These are phyloP conservation scores for Fistulifera pelliculosa DNA, from an alignment of 108 stramenopile species.

Conservation along the genomic window DNA sequence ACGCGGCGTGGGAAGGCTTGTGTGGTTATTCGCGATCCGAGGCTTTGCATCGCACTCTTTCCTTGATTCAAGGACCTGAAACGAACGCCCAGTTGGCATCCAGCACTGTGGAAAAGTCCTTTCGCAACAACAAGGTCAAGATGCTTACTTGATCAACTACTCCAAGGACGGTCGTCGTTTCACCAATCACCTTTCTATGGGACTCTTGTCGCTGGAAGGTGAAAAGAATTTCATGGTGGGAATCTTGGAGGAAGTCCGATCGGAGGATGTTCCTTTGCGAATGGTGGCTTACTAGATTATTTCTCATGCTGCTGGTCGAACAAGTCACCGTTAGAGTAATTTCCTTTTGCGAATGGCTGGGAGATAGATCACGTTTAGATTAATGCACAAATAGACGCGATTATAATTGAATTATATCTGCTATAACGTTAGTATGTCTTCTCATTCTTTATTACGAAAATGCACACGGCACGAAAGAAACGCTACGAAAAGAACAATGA, in stretches of 20 bases:
- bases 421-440: too few species aligned
- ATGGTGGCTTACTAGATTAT: neutral
- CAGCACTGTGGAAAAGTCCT: neutral
- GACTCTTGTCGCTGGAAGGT: neutral
- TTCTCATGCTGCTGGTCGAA: too few species aligned
- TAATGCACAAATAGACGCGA: too few species aligned
- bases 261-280: conserved; percentile 6
- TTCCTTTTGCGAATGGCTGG: too few species aligned
- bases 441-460: too few species aligned
- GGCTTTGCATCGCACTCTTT: conserved; percentile 1
- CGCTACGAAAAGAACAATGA: too few species aligned
- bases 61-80: neutral
- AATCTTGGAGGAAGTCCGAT: neutral
- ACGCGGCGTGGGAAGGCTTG: conserved; percentile 8
- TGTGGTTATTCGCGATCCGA: conserved; percentile 1
- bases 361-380: too few species aligned
- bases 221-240: neutral
- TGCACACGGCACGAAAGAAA: too few species aligned
- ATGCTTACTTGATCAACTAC: conserved; percentile 2
- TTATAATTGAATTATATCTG: too few species aligned
- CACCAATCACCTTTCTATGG: neutral
- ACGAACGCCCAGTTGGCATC: neutral
- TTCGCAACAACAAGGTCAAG: neutral
- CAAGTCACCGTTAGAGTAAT: too few species aligned
- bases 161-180: neutral